Percentiles rank a stretch among this genome's conserved stretches.
These are phyloP conservation scores for Eucalyptus lansdowneana DNA, from an alignment of 345 rosid species.

Conservation along the genomic window DNA sequence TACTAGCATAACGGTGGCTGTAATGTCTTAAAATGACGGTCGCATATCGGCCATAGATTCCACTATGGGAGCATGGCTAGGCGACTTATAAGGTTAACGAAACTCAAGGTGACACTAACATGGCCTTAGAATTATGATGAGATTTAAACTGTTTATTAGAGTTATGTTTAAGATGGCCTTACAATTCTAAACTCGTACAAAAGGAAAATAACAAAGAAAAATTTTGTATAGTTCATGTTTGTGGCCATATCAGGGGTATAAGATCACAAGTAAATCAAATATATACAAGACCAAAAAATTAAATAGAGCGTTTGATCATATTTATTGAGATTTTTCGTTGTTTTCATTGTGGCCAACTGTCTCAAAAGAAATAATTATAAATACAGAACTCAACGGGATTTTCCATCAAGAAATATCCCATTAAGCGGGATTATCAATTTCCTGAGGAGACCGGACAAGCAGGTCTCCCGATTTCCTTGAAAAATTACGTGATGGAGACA, in stretches of 20 bases:
- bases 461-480: too few relatives aligned
- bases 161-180: background rate
- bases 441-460: too few relatives aligned
- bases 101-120: too few relatives aligned
- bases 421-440: background rate
- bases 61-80: background rate
- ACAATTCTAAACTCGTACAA: background rate
- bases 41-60: background rate
- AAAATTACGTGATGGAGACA: too few relatives aligned
- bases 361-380: too few relatives aligned
- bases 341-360: background rate
- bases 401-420: background rate
- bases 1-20: background rate
- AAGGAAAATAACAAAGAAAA: too few relatives aligned
- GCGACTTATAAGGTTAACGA: background rate
- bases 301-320: background rate
- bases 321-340: too few relatives aligned
- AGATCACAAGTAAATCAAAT: too few relatives aligned
- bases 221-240: background rate
- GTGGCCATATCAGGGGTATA: background rate
- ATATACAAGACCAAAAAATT: too few relatives aligned
- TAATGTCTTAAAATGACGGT: background rate
- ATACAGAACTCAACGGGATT: background rate
- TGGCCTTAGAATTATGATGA: background rate
- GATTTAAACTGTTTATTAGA: too few relatives aligned